Conservation (phyloP, 352 stramenopile species). For the Aphanomyces astaci region DNA sequence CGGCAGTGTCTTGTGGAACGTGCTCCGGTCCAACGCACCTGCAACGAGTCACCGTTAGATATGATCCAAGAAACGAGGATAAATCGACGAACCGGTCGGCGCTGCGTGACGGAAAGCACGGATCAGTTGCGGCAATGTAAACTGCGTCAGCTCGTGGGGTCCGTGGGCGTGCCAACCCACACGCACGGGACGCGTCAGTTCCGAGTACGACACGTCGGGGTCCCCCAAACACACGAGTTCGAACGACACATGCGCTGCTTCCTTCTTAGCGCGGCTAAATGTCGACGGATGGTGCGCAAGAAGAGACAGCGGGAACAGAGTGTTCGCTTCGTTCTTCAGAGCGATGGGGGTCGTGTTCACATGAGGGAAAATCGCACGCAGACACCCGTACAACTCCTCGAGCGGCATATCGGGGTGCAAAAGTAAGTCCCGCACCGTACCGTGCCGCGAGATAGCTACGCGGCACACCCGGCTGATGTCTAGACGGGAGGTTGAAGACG, state of each 20-base stretch:
- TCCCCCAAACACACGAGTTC: conserved; percentile 20
- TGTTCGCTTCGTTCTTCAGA: conserved; percentile 27
- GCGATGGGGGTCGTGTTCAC: conserved; percentile 27
- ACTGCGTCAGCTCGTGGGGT: conserved; percentile 48
- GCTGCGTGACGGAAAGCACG: conserved; percentile 75
- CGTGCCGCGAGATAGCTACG: conserved; percentile 12
- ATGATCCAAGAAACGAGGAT: not conserved
- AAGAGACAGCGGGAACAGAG: conserved; percentile 67
- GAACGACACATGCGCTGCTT: conserved; percentile 1
- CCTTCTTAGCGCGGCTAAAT: conserved; percentile 36
- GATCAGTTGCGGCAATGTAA: conserved; percentile 74
- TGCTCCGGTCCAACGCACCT: conserved; percentile 50
- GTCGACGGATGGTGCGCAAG: conserved; percentile 40
- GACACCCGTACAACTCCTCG: conserved; percentile 43
- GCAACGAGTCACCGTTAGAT: not conserved
- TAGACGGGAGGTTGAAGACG: not conserved
- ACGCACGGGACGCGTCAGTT: not conserved
- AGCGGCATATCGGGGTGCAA: conserved; percentile 34
- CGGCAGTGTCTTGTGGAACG: conserved; percentile 74
- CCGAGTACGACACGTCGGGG: conserved; percentile 7
- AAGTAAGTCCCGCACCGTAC: conserved; percentile 16
- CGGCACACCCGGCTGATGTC: conserved; percentile 18
- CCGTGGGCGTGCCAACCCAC: conserved; percentile 16
- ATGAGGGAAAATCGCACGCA: conserved; percentile 36
- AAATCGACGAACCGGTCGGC: conserved; percentile 31